Percentiles rank a stretch among this genome's conserved stretches.
phyloP scores from a whole-genome alignment of 371 early-diverging fungal species.

The Zopfochytrium polystomum region DNA sequence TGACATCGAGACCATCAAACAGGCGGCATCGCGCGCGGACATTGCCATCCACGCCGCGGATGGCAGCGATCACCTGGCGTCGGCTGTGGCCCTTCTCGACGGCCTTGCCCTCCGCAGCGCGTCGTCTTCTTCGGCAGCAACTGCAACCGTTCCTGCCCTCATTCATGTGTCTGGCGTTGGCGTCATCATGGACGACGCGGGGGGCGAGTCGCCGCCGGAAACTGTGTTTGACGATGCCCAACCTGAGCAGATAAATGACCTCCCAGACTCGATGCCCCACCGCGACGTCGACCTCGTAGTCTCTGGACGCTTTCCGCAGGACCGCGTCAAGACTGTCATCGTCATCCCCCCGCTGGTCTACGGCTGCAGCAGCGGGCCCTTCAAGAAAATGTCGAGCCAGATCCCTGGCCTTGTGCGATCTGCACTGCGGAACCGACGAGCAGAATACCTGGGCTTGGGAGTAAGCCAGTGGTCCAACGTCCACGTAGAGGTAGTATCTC shows the following conservation, averaged over 20 bases:
- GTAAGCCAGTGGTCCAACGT: constrained; percentile 22
- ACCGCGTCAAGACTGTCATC: constrained; percentile 20
- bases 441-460: constrained; percentile 19
- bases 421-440: constrained; percentile 7
- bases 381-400: constrained; percentile 17
- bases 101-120: constrained; percentile 11
- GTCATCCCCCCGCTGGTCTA: constrained; percentile 28
- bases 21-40: constrained; percentile 11
- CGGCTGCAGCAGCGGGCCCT: constrained; percentile 19
- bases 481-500: constrained; percentile 26
- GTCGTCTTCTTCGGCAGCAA: too few species aligned
- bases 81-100: constrained; percentile 18
- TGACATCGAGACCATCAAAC: constrained; percentile 9
- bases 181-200: constrained; percentile 23
- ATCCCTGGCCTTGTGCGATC: constrained; percentile 14
- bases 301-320: constrained; percentile 1
- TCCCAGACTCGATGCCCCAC: constrained; percentile 18
- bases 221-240: constrained; percentile 1
- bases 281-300: constrained; percentile 28
- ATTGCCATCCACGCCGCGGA: constrained; percentile 33
- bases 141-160: neutral
- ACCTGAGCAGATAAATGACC: constrained; percentile 10
- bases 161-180: constrained; percentile 29
- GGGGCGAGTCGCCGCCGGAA: neutral
- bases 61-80: constrained; percentile 21